These are phyloP conservation scores for Ilyonectria mors-panacis DNA, from an alignment of 2,329 filamentous ascomycete species.

Conservation along the genomic window DNA sequence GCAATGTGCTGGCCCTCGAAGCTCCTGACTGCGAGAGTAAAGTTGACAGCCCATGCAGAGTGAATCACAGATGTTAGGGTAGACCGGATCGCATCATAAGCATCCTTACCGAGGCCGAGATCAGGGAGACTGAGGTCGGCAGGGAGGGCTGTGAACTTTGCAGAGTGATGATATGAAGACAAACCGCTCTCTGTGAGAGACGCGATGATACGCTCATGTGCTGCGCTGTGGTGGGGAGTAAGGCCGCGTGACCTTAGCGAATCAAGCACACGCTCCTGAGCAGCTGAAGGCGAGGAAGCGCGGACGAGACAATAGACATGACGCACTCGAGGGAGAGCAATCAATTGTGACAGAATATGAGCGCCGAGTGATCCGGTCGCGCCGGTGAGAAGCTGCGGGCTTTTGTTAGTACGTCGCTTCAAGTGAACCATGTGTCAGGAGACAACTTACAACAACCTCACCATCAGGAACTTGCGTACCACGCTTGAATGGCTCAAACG, in stretches of 20 bases:
- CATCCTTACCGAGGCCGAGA: constrained; percentile 55
- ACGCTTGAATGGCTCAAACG: constrained; percentile 44
- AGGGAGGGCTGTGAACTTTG: constrained; percentile 56
- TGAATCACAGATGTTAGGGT: constrained; percentile 63
- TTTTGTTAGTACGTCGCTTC: neutral
- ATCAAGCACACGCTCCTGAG: constrained; percentile 49
- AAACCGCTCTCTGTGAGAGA: constrained; percentile 53
- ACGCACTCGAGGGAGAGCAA: constrained; percentile 68
- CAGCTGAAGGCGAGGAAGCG: constrained; percentile 54
- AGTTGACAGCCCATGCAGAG: constrained; percentile 69
- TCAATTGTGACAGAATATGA: constrained; percentile 70
- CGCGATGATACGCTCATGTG: constrained; percentile 40
- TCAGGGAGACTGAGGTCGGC: constrained; percentile 57
- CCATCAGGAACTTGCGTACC: constrained; percentile 44
- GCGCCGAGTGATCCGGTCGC: constrained; percentile 73
- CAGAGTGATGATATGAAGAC: constrained; percentile 25
- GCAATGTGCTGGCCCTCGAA: constrained; percentile 64
- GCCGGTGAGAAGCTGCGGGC: constrained; percentile 67
- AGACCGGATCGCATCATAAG: constrained; percentile 46
- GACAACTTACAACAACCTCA: constrained; percentile 46
- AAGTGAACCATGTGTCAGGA: neutral
- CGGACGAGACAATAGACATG: constrained; percentile 65
- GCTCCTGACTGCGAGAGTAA: constrained; percentile 63
- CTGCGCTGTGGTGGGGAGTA: constrained; percentile 32
- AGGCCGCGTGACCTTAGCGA: constrained; percentile 53